Evolutionary conservation across 2,329 filamentous ascomycete genomes (phyloP), one percentile per base, ranked within the genome.

Genomic region (Diaporthe citriasiana): DNA sequence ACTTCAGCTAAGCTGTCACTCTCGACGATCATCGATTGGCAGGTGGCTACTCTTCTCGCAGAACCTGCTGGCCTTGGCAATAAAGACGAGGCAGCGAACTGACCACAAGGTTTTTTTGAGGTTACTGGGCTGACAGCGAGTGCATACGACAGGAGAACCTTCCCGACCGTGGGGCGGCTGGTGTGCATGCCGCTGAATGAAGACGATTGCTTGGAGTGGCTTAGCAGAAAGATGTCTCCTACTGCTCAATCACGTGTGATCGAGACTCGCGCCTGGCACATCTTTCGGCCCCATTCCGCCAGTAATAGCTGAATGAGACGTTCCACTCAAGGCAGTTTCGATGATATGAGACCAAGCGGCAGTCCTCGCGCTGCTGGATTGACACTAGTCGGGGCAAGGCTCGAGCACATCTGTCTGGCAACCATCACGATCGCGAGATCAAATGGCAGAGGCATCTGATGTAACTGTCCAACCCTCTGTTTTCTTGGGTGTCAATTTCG

Each of bases 41-140:
- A 27, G 22, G 10, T 17, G 60, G 35, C 7, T 38, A 22, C 30
- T 51, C 38, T 30, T 15, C 33, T 40, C 33, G 15, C 63, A 40
- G 22, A 25, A 13, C 19, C 33, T 27, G 33, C n/a, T 40, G 8
- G 27, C n/a, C 63, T 68, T 40, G 63, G 63, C 47, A 68, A 68
- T 68, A 8, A 27, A 68, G 22, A 68, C 45, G 63, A 68, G 63
- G 47, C 63, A 68, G 45, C 47, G 63, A n/a, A 40, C 63, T 47
- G 63, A 68, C 33, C 63, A 25, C 45, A 68, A 66, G 30, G 19
- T 68, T 68, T 40, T 68, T 68, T 40, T 25, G n/a, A 51, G 19
- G 4, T 50, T 22, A 25, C 10, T 51, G 12, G 30, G 22, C 13
- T 33, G 45, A 25, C 10, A 12, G 42, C 42, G 13, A 25, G 45